Conservation (phyloP, 2,329 filamentous ascomycete genomes). For the Teratosphaeria destructans region DNA sequence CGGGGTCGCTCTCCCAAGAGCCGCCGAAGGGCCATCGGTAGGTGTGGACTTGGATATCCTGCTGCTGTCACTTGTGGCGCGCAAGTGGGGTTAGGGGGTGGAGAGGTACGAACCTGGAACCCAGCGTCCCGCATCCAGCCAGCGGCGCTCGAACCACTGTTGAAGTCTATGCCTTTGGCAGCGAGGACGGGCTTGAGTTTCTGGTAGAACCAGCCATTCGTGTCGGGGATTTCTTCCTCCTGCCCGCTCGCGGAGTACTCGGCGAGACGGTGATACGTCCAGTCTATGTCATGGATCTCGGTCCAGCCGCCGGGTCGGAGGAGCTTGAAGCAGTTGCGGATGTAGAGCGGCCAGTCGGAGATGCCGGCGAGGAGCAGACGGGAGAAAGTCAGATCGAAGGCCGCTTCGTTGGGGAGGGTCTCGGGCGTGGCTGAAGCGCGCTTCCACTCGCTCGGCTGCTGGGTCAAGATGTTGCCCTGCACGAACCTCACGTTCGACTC, state of each 20-base stretch:
- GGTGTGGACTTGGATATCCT: slow-evolving; percentile 8
- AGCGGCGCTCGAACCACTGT: slow-evolving; percentile 5
- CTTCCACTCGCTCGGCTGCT: background rate
- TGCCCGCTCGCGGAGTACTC: background rate
- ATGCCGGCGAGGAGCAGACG: slow-evolving; percentile 10
- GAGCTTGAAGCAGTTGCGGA: slow-evolving; percentile 3
- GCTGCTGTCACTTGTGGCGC: background rate
- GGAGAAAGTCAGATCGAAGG: slow-evolving; percentile 9
- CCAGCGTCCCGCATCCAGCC: slow-evolving; percentile 10
- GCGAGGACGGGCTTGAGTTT: background rate
- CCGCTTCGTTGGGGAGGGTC: background rate
- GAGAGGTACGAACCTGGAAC: slow-evolving; percentile 4
- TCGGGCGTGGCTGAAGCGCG: background rate
- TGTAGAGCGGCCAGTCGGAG: slow-evolving; percentile 8
- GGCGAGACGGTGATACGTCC: slow-evolving; percentile 1
- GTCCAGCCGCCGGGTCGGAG: slow-evolving; percentile 10
- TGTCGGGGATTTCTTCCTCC: background rate
- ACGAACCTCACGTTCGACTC: slow-evolving; percentile 7
- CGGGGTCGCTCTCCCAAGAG: background rate
- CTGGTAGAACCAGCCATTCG: background rate
- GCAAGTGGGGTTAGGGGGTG: background rate
- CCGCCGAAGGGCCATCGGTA: slow-evolving; percentile 11
- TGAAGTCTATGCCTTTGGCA: slow-evolving; percentile 6
- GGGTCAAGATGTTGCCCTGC: slow-evolving; percentile 8
- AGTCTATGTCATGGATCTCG: slow-evolving; percentile 12